phyloP scores from a whole-genome alignment of 163 green algal genomes.

The Scenedesmus sp. region DNA sequence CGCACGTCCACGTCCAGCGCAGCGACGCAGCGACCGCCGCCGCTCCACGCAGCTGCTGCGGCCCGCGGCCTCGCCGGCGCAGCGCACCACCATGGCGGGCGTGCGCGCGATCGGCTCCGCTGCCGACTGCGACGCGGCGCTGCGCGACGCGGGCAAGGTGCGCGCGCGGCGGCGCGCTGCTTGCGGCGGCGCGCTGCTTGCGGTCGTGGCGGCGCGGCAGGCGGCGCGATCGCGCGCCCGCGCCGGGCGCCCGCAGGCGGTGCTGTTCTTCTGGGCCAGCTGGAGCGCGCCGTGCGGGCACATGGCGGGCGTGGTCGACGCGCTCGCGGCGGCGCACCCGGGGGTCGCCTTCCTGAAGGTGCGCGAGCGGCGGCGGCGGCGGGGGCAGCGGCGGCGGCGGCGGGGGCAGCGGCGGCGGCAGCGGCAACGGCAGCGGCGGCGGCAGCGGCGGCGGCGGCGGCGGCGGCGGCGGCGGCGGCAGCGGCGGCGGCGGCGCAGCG shows the following conservation, averaged over 20 bases:
- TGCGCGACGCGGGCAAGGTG: too few species aligned
- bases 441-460: not conserved
- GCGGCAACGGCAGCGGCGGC: not conserved
- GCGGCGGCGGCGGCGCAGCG: not conserved
- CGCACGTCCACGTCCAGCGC: too few species aligned
- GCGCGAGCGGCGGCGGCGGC: not conserved
- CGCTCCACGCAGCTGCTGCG: too few species aligned
- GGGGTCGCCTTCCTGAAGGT: slow-evolving; percentile 66
- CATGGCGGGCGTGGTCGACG: slow-evolving; percentile 76
- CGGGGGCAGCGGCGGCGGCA: not conserved
- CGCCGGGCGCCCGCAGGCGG: slow-evolving; percentile 54
- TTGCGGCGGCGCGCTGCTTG: too few species aligned
- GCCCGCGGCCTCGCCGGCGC: too few species aligned
- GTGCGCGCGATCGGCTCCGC: too few species aligned
- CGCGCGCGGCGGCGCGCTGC: too few species aligned
- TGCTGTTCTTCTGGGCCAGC: slow-evolving; percentile 85
- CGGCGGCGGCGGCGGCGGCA: not conserved
- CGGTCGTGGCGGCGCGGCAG: too few species aligned
- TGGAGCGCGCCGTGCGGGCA: slow-evolving; percentile 89
- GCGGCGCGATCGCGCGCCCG: not conserved
- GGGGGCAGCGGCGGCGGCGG: not conserved
- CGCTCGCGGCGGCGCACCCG: slow-evolving; percentile 64
- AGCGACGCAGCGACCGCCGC: too few species aligned
- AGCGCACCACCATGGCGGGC: too few species aligned
- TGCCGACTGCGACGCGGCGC: too few species aligned